Conservation (phyloP, 371 early-diverging fungal species). For the Mortierella sp. region DNA sequence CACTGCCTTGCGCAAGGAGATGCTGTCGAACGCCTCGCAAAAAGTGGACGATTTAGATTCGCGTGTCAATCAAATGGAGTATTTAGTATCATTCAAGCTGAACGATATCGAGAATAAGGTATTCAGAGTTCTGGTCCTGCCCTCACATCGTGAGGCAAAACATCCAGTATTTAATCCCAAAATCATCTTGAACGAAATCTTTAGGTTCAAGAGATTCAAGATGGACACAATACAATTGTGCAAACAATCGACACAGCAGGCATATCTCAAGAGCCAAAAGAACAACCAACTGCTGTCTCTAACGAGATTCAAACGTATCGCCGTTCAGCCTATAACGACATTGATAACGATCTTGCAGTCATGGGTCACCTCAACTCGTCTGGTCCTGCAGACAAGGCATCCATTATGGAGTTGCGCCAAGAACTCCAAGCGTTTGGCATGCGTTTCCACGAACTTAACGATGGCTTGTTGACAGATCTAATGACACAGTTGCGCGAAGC, state of each 20-base stretch:
- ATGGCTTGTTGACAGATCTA: conserved; percentile 37
- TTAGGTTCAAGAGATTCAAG: conserved; percentile 34
- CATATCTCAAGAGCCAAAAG: not conserved
- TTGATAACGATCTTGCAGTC: not conserved
- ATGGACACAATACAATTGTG: conserved; percentile 1
- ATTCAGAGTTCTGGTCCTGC: not conserved
- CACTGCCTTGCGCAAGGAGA: conserved; percentile 21
- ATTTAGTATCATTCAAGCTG: conserved; percentile 34
- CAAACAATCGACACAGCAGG: conserved; percentile 1
- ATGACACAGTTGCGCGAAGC: conserved; percentile 39
- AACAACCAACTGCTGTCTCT: not conserved
- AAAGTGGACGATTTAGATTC: conserved; percentile 32
- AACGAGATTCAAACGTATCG: conserved; percentile 4
- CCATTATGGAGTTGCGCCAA: conserved; percentile 30
- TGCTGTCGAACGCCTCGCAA: conserved; percentile 28
- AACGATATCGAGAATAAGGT: conserved; percentile 47
- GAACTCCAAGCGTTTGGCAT: conserved; percentile 33
- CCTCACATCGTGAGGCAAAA: not conserved
- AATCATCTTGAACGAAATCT: not conserved
- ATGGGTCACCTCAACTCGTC: not conserved
- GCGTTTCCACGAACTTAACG: conserved; percentile 39
- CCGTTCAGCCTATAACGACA: not conserved
- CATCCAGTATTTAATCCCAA: too few species aligned
- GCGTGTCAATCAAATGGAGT: conserved; percentile 39
- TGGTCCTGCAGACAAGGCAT: conserved; percentile 3